Base-by-base conservation (phyloP, 805 yeast genomes). In the Lipomyces lipofer region DNA sequence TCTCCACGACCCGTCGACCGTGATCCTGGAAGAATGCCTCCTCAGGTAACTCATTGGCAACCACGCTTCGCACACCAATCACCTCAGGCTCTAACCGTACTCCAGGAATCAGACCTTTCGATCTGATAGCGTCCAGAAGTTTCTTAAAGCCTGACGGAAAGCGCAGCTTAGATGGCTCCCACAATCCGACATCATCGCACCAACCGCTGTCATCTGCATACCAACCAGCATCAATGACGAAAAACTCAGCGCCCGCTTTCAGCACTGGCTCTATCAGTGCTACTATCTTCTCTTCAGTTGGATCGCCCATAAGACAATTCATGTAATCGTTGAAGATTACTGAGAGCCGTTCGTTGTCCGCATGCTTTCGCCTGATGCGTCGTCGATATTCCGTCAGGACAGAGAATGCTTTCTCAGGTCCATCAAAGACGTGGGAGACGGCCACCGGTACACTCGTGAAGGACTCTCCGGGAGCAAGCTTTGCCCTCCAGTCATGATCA, bases 271-370 rank as follows among this genome's bases (percentile, higher is more conserved):
- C 15, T 10, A 36, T 8, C 21, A 36, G 42, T 10, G 9, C 15
- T 10, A 9, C n/a, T 8, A 36, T 19, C n/a, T 36, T 36, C 13
- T 36, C 42, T n/a, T n/a, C 22, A 10, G 9, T n/a, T 8, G 42
- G 42, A 36, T 36, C 42, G n/a, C 42, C 42, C 42, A 36, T 36
- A 15, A 36, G 22, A 19, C 42, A 36, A 15, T 36, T 36, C 42
- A 36, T 36, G 42, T 36, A 36, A n/a, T 36, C 42, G 15, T 36
- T 36, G 42, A 36, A 36, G 9, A 36, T 36, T 9, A 36, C n/a
- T 8, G 42, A 15, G 15, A 36, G 42, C 42, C 15, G 9, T 19
- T 36, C 15, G 42, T 36, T 36, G 42, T 36, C 42, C 15, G 17
- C 42, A 19, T 36, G 42, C 21, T 8, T 9, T n/a, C 42, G 42